A percentile compares a stretch with the other conserved stretches of the same genome.
These are phyloP conservation scores for Musa itinerans DNA, from an alignment of 176 grass and related monocot genomes.

Conservation along the genomic window DNA sequence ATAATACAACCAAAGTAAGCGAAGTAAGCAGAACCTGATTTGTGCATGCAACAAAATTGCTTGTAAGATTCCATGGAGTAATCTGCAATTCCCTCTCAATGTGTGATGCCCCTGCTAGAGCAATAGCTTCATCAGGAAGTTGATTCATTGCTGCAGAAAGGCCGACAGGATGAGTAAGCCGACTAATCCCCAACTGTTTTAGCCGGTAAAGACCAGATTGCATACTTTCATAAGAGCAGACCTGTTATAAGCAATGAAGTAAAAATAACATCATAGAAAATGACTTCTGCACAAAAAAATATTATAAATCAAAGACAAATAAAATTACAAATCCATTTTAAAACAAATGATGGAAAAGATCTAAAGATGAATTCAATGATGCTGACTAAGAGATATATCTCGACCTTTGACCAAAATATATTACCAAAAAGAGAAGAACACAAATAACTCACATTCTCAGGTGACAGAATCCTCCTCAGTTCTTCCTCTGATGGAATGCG, in stretches of 20 bases:
- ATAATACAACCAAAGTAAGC: not conserved
- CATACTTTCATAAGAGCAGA: constrained; percentile 96
- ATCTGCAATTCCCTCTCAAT: constrained; percentile 96
- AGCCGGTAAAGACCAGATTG: constrained; percentile 80
- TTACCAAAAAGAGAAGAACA: constrained; percentile 4
- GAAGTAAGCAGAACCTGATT: constrained; percentile 51
- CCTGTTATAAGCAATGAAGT: constrained; percentile 25
- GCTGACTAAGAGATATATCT: not conserved
- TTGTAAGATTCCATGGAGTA: constrained; percentile 86
- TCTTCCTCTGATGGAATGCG: constrained; percentile 90
- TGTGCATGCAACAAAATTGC: constrained; percentile 88
- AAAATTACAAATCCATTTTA: not conserved
- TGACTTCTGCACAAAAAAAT: not conserved
- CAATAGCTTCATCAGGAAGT: constrained; percentile 89
- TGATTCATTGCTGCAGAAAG: constrained; percentile 81
- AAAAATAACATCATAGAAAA: not conserved
- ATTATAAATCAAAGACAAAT: not conserved
- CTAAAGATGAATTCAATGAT: not conserved
- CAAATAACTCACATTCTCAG: constrained; percentile 73
- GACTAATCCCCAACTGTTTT: constrained; percentile 70
- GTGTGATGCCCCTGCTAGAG: constrained; percentile 78
- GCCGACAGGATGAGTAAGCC: constrained; percentile 57
- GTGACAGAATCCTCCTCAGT: constrained; percentile 60
- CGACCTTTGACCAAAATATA: not conserved
- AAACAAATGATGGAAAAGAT: not conserved